Conservation (phyloP, 2,329 filamentous ascomycete genomes). For the Fusarium sp. region DNA sequence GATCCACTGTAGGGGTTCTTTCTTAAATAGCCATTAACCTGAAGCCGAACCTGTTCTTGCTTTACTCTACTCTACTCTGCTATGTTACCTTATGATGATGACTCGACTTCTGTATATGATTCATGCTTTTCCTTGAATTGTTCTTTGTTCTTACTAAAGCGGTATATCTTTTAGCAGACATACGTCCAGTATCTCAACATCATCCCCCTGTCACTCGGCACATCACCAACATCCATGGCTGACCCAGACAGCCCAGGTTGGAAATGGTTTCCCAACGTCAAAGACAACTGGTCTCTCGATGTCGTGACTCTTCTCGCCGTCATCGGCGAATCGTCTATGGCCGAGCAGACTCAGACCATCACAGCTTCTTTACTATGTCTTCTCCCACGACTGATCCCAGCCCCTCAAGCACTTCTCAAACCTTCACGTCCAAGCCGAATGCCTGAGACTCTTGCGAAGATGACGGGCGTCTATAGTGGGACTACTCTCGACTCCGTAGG, state of each 20-base stretch:
- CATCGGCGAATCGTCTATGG: constrained; percentile 70
- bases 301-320: constrained; percentile 73
- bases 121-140: neutral
- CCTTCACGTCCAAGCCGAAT: constrained; percentile 66
- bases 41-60: neutral
- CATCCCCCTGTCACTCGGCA: neutral
- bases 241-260: constrained; percentile 44
- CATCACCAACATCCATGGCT: constrained; percentile 40
- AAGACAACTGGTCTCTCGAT: constrained; percentile 66
- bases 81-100: neutral
- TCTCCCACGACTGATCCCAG: constrained; percentile 70
- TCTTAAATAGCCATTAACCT: neutral
- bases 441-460: constrained; percentile 65
- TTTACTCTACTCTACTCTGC: neutral
- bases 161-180: neutral
- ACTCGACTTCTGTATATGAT: neutral
- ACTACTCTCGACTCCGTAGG: constrained; percentile 66
- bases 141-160: neutral
- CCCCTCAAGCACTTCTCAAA: constrained; percentile 71
- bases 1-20: constrained; percentile 2
- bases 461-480: constrained; percentile 70
- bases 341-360: constrained; percentile 68
- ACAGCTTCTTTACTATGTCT: constrained; percentile 69
- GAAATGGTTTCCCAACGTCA: constrained; percentile 59
- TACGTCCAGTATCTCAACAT: neutral